Conservation (phyloP, 495 filamentous ascomycete genomes). For the Podospora pseudoanserina region DNA sequence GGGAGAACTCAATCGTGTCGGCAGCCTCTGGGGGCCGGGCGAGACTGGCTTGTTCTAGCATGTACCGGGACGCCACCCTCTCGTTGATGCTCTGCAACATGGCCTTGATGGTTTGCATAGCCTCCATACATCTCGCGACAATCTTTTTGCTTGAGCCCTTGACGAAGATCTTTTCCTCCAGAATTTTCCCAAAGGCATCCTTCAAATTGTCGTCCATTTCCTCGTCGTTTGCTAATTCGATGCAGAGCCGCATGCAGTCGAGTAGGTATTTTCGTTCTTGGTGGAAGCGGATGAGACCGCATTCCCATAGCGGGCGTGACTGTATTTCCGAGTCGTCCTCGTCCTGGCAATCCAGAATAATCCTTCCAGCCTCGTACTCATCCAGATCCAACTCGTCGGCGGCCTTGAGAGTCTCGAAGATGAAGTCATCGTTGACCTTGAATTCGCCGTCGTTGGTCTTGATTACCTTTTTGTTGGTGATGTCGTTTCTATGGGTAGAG, state of each 20-base stretch:
- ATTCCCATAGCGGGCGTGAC: slow-evolving; percentile 64
- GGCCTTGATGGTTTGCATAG: slow-evolving; percentile 67
- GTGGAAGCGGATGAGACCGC: slow-evolving; percentile 81
- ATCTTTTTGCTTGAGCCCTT: slow-evolving; percentile 39
- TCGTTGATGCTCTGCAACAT: slow-evolving; percentile 71
- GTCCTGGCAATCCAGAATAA: slow-evolving; percentile 66
- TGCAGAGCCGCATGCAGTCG: slow-evolving; percentile 73
- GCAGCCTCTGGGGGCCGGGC: slow-evolving; percentile 61
- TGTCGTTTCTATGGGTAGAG: slow-evolving; percentile 53
- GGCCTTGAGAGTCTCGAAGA: slow-evolving; percentile 70
- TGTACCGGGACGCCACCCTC: slow-evolving; percentile 61
- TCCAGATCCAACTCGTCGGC: slow-evolving; percentile 87
- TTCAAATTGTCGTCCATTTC: slow-evolving; percentile 36
- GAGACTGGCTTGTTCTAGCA: slow-evolving; percentile 60
- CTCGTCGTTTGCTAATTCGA: slow-evolving; percentile 61
- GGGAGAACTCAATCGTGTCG: slow-evolving; percentile 71
- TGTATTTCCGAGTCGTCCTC: slow-evolving; percentile 60
- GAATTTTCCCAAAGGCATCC: slow-evolving; percentile 36
- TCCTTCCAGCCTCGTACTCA: slow-evolving; percentile 73
- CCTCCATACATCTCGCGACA: slow-evolving; percentile 63
- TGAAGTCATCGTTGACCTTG: slow-evolving; percentile 79
- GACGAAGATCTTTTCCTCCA: slow-evolving; percentile 41
- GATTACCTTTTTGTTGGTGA: slow-evolving; percentile 57
- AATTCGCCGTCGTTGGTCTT: slow-evolving; percentile 68
- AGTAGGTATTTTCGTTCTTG: slow-evolving; percentile 71